Conservation (phyloP, 192 early-diverging fungal species). For the Coemansia sp. region DNA sequence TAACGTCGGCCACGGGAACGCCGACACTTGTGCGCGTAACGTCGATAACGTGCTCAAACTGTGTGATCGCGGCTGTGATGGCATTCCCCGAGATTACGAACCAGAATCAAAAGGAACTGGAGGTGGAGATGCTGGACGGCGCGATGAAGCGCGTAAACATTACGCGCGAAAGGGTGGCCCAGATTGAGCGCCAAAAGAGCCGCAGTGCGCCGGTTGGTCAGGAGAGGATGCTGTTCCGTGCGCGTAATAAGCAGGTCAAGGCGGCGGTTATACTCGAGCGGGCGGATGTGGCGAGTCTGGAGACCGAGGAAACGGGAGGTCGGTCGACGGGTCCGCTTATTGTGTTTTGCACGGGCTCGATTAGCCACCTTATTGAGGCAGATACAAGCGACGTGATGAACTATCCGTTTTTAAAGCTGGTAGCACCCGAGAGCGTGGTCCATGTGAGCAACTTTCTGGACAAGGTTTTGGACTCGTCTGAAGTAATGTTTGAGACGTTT, state of each 20-base stretch:
- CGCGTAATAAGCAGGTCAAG: constrained; percentile 17
- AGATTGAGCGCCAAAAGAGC: too few species aligned
- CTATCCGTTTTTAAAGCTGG: constrained; percentile 35
- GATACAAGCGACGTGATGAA: constrained; percentile 24
- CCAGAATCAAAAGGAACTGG: constrained; percentile 13
- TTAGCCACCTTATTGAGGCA: constrained; percentile 23
- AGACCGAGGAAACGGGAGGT: not conserved
- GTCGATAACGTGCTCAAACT: constrained; percentile 35
- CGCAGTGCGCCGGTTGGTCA: too few species aligned
- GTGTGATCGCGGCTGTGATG: constrained; percentile 18
- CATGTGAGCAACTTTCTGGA: constrained; percentile 26
- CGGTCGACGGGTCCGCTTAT: constrained; percentile 20
- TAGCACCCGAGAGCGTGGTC: constrained; percentile 33
- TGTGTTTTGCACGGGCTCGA: constrained; percentile 29
- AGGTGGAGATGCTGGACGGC: constrained; percentile 39
- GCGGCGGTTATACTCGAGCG: constrained; percentile 33
- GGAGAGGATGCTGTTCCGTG: constrained; percentile 18
- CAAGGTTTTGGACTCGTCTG: constrained; percentile 14
- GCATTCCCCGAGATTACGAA: constrained; percentile 31
- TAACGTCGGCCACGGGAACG: constrained; percentile 12
- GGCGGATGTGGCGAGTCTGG: too few species aligned
- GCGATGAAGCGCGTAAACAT: constrained; percentile 20
- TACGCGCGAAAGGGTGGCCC: too few species aligned
- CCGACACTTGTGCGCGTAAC: constrained; percentile 23
- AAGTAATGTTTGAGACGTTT: constrained; percentile 32